These are phyloP conservation scores for Cryptococcus sp. DNA, from an alignment of 1,284 basidiomycete genomes.

Conservation along the genomic window DNA sequence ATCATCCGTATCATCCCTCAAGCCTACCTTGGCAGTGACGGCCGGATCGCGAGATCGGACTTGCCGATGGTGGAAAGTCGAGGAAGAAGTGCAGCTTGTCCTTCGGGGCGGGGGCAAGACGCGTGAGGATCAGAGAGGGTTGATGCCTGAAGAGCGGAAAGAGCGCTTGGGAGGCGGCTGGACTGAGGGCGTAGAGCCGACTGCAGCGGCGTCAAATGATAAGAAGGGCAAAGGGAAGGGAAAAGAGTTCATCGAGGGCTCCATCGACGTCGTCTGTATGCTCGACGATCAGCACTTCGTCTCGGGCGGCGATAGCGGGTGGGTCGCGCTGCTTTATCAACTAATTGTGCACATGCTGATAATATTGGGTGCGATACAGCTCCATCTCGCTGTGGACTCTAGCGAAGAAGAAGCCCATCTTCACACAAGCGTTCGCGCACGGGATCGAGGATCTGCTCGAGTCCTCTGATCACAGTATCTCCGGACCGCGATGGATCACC, in stretches of 20 bases:
- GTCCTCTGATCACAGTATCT: conserved; percentile 59
- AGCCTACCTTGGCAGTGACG: conserved; percentile 80
- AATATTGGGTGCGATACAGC: conserved; percentile 53
- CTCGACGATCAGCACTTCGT: conserved; percentile 90
- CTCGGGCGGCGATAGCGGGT: conserved; percentile 95
- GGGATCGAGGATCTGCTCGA: conserved; percentile 65
- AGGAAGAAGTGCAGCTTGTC: conserved; percentile 92
- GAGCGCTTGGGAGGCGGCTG: conserved; percentile 36
- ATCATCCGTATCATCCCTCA: conserved; percentile 73
- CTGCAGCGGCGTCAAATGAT: conserved; percentile 48
- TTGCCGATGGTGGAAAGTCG: conserved; percentile 92
- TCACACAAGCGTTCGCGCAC: conserved; percentile 79
- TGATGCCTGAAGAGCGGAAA: conserved; percentile 59
- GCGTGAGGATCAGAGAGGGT: conserved; percentile 67
- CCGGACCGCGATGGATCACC: conserved; percentile 90
- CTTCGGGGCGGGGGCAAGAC: conserved; percentile 87
- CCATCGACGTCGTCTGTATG: conserved; percentile 89
- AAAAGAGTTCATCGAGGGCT: conserved; percentile 77
- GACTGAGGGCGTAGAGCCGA: conserved; percentile 24
- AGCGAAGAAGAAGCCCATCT: conserved; percentile 95
- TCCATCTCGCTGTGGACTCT: conserved; percentile 89
- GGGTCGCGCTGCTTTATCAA: conserved; percentile 35
- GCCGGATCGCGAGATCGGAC: conserved; percentile 90
- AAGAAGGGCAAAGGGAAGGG: conserved; percentile 55
- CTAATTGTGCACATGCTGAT: too few species aligned